A percentile compares a stretch with the other conserved stretches of the same genome.
phyloP scores from a whole-genome alignment of 2,329 filamentous ascomycete species.

The Aspergillus texensis region DNA sequence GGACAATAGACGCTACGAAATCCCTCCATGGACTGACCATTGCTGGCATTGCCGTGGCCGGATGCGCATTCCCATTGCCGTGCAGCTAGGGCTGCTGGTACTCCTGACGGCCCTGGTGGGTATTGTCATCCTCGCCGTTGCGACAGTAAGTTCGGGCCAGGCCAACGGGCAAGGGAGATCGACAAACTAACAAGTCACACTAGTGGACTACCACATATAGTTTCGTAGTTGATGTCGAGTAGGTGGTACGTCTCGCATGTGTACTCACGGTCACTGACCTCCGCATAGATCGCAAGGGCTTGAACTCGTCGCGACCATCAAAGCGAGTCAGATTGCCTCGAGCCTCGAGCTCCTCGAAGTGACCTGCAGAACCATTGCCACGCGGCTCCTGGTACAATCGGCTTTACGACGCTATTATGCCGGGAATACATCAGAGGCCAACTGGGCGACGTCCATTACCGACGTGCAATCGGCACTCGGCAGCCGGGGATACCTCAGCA shows the following conservation, averaged over 20 bases:
- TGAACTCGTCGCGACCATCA: conserved; percentile 79
- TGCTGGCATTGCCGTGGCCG: conserved; percentile 3
- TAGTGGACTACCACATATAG: conserved; percentile 63
- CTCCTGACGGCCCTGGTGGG: conserved; percentile 73
- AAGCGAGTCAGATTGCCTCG: conserved; percentile 77
- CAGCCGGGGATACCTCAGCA: conserved; percentile 56
- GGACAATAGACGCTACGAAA: neutral
- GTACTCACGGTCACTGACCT: neutral
- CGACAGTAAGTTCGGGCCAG: conserved; percentile 41
- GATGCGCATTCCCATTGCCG: conserved; percentile 85
- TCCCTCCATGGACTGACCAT: neutral
- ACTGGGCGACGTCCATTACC: conserved; percentile 63
- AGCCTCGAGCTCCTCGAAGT: conserved; percentile 79
- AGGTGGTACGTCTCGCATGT: conserved; percentile 14
- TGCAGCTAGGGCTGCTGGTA: conserved; percentile 82
- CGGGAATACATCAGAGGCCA: conserved; percentile 55
- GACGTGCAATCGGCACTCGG: conserved; percentile 73
- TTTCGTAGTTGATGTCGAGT: conserved; percentile 61
- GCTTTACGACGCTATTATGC: conserved; percentile 54
- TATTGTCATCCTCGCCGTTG: conserved; percentile 77
- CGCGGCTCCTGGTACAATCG: conserved; percentile 58
- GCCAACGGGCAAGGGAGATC: neutral
- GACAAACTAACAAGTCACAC: neutral
- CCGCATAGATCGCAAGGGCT: conserved; percentile 60
- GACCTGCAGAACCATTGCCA: conserved; percentile 71